phyloP scores from a whole-genome alignment of 805 yeast species.

The Zygosaccharomyces bisporus region DNA sequence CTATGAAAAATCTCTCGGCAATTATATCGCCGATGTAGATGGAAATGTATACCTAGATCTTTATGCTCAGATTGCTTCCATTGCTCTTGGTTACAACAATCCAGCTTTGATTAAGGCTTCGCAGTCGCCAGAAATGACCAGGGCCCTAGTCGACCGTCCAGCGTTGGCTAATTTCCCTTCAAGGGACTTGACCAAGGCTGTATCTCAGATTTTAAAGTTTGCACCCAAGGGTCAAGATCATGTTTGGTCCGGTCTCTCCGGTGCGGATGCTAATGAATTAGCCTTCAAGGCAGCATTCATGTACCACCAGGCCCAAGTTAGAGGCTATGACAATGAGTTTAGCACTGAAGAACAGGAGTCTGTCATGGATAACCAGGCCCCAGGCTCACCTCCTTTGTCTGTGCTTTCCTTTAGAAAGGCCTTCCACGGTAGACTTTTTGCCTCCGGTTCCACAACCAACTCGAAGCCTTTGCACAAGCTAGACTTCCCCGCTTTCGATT shows the following conservation, averaged over 20 bases:
- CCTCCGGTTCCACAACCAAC: constrained; percentile 85
- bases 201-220: constrained; percentile 50
- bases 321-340: constrained; percentile 59
- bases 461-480: constrained; percentile 94
- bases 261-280: constrained; percentile 67
- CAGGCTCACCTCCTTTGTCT: constrained; percentile 86
- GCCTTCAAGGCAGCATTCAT: constrained; percentile 71
- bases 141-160: constrained; percentile 64
- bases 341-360: constrained; percentile 64
- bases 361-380: constrained; percentile 76
- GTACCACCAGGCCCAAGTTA: constrained; percentile 53
- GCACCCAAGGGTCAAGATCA: constrained; percentile 60
- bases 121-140: constrained; percentile 57
- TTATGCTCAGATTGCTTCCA: constrained; percentile 70
- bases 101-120: constrained; percentile 58
- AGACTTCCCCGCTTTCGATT: constrained; percentile 87
- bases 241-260: constrained; percentile 64
- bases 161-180: constrained; percentile 65
- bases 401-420: constrained; percentile 82
- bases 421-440: constrained; percentile 94
- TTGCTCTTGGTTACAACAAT: constrained; percentile 68
- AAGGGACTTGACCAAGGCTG: constrained; percentile 47
- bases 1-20: constrained; percentile 59
- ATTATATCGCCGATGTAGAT: constrained; percentile 63
- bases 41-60: constrained; percentile 60